Percentiles rank a stretch among this genome's conserved stretches.
These are phyloP conservation scores for Boletellus emodensis DNA, from an alignment of 768 basidiomycete species.

Conservation along the genomic window DNA sequence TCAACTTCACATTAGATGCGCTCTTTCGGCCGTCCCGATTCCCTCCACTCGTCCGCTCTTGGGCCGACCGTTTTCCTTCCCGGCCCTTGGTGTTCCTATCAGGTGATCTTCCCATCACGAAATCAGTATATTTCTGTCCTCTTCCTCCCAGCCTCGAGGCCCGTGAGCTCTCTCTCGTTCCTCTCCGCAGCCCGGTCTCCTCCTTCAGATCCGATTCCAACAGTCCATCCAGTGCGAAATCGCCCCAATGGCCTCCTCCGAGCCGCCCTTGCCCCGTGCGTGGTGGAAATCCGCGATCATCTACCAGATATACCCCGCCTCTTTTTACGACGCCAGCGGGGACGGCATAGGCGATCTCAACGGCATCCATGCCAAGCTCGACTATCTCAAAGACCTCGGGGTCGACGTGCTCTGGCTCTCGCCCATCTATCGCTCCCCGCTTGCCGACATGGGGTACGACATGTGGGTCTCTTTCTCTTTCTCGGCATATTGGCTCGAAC, in stretches of 20 bases:
- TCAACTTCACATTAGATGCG: too few species aligned
- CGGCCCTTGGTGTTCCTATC: too few species aligned
- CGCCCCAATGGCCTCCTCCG: conserved; percentile 4
- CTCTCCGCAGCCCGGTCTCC: conserved; percentile 8
- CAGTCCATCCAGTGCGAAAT: too few species aligned
- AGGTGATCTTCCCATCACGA: too few species aligned
- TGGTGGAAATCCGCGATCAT: conserved; percentile 62
- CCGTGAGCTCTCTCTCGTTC: conserved; percentile 2
- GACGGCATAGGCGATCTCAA: conserved; percentile 68
- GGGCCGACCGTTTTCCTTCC: neutral
- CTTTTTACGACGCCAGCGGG: conserved; percentile 68
- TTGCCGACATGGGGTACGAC: conserved; percentile 73
- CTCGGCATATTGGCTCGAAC: too few species aligned
- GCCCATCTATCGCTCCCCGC: conserved; percentile 59
- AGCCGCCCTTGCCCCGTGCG: conserved; percentile 23
- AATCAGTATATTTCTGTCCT: too few species aligned
- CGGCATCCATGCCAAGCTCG: conserved; percentile 60
- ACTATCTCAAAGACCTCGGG: conserved; percentile 66
- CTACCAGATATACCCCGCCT: conserved; percentile 70
- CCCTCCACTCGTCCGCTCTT: neutral
- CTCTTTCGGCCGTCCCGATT: neutral
- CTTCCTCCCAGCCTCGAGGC: too few species aligned
- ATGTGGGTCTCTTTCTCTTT: conserved; percentile 38
- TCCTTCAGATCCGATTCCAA: too few species aligned
- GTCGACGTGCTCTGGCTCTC: conserved; percentile 64